These are phyloP conservation scores for Medicago truncatula DNA, from an alignment of 306 rosid genomes.

Conservation along the genomic window MtrunA17r5.0-ANR NC_053045.1:8971001-8971500, in stretches of 20 bases:
- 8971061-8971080: conserved; percentile 84
- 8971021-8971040: conserved; percentile 40
- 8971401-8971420: neutral
- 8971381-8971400: neutral
- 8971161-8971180: conserved; percentile 66
- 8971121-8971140: conserved; percentile 83
- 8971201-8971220: neutral
- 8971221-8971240: neutral
- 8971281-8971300: conserved; percentile 19
- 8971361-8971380: neutral
- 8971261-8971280: neutral
- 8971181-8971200: conserved; percentile 1
- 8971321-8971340: conserved; percentile 1
- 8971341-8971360: conserved; percentile 1
- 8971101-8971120: conserved; percentile 82
- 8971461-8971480: conserved; percentile 15
- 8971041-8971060: conserved; percentile 69
- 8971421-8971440: conserved; percentile 18
- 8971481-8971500: conserved; percentile 59
- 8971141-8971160: conserved; percentile 98
- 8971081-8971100: conserved; percentile 87
- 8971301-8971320: conserved; percentile 5
- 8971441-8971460: conserved; percentile 17
- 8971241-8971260: neutral
- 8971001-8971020: conserved; percentile 17